phyloP scores from a whole-genome alignment of 2,329 filamentous ascomycete species.

The Sporothrix pallida region DNA sequence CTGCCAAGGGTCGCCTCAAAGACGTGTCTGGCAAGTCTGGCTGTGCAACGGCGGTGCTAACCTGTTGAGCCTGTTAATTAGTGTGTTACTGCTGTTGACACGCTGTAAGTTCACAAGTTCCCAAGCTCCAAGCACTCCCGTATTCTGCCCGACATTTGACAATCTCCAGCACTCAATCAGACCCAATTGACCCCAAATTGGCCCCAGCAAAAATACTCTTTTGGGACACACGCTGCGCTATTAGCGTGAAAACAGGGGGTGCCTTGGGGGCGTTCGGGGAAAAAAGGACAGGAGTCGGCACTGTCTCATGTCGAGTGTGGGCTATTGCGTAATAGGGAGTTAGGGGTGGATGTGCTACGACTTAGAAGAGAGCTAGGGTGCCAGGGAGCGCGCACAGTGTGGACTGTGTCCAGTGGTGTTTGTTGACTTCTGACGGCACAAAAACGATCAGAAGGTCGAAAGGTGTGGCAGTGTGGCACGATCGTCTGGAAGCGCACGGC shows the following conservation, averaged over 20 bases:
- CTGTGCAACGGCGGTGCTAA: slow-evolving; percentile 20
- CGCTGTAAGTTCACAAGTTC: no score
- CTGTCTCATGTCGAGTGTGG: slow-evolving; percentile 18
- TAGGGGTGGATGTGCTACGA: neutral
- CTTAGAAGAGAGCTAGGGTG: neutral
- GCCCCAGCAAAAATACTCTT: slow-evolving; percentile 4
- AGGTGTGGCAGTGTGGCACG: neutral
- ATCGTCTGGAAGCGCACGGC: neutral
- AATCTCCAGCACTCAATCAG: neutral
- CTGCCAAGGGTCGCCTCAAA: neutral
- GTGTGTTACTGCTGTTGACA: slow-evolving; percentile 1
- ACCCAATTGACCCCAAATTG: neutral
- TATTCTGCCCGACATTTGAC: no score
- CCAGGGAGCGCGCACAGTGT: neutral
- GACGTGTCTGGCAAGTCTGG: neutral
- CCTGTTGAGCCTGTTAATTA: neutral
- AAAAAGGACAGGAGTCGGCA: slow-evolving; percentile 16
- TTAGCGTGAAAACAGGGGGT: neutral
- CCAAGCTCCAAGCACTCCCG: no score
- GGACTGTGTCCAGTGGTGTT: neutral
- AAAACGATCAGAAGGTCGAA: neutral
- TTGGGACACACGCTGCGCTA: slow-evolving; percentile 7
- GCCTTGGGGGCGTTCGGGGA: neutral
- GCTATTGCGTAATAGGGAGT: neutral
- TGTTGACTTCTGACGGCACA: no score